Percentiles rank a stretch among this genome's conserved stretches.
phyloP scores from a whole-genome alignment of 1,284 basidiomycete genomes.

The Fomitopsis betulina region DNA sequence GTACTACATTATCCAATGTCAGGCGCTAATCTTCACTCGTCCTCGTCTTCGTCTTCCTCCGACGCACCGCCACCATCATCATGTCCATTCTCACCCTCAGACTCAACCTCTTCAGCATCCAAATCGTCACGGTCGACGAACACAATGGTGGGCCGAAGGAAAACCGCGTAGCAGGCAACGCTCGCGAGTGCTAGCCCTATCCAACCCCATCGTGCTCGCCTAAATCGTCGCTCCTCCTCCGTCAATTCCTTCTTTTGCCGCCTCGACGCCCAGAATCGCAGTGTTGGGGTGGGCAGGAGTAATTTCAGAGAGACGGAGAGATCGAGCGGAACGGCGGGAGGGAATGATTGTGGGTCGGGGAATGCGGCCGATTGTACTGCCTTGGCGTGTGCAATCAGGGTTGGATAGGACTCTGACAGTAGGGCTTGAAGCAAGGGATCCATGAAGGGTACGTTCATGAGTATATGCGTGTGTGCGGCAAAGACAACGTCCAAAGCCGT shows the following conservation, averaged over 20 bases:
- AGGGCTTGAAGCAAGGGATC: constrained; percentile 54
- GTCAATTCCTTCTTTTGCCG: constrained; percentile 4
- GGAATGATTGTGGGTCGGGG: constrained; percentile 16
- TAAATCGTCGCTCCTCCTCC: constrained; percentile 31
- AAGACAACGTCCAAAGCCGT: constrained; percentile 60
- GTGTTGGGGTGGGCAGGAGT: constrained; percentile 17
- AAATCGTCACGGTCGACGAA: constrained; percentile 6
- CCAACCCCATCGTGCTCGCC: constrained; percentile 33
- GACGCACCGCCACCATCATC: background rate
- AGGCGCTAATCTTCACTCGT: background rate
- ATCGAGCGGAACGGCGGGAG: constrained; percentile 11
- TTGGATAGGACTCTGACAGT: constrained; percentile 49
- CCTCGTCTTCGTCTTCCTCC: constrained; percentile 13
- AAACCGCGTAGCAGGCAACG: constrained; percentile 7
- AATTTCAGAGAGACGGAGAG: constrained; percentile 20
- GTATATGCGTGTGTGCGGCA: constrained; percentile 62
- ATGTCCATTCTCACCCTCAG: constrained; percentile 15
- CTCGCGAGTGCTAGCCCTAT: constrained; percentile 24
- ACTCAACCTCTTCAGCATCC: constrained; percentile 18
- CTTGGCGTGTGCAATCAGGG: constrained; percentile 50
- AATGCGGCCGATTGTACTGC: constrained; percentile 38
- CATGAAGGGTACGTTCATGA: constrained; percentile 55
- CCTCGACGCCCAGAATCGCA: constrained; percentile 1
- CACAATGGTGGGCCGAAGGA: constrained; percentile 2
- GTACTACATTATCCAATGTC: background rate